Conservation (phyloP, 208 protist species). For the Pavlovales sp. region DNA sequence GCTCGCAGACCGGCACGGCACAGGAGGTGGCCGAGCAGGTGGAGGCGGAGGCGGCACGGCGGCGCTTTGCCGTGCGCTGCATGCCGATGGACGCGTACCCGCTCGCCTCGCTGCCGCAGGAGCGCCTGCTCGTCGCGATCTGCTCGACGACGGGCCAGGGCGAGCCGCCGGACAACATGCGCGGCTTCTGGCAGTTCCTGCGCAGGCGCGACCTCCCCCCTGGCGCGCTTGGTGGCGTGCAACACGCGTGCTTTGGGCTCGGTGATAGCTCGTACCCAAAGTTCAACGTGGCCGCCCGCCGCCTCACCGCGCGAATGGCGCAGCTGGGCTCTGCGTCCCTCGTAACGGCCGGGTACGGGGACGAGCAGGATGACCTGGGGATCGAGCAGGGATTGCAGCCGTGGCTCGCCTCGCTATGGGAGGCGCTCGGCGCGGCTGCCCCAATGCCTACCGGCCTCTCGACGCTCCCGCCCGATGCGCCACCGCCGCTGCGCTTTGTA, state of each 20-base stretch:
- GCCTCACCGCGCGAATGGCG: neutral
- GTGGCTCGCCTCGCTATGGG: neutral
- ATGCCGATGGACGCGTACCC: neutral
- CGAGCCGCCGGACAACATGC: conserved; percentile 29
- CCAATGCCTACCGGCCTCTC: neutral
- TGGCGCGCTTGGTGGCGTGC: neutral
- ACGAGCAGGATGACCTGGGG: conserved; percentile 29
- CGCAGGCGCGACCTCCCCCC: neutral
- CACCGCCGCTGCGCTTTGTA: neutral
- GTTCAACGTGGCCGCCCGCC: conserved; percentile 13
- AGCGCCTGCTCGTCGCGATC: neutral
- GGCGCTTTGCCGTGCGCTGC: neutral
- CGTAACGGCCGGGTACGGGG: neutral
- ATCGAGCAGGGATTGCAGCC: neutral
- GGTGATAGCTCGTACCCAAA: conserved; percentile 16
- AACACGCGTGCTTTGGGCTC: neutral
- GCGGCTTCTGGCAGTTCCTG: conserved; percentile 17
- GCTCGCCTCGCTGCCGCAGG: neutral
- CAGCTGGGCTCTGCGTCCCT: conserved; percentile 8
- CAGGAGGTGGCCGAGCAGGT: conserved; percentile 7
- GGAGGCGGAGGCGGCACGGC: neutral
- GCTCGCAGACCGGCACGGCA: neutral
- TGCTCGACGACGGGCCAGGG: conserved; percentile 21
- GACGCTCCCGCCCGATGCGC: neutral
- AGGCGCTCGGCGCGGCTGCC: neutral